These are phyloP conservation scores for Ramaria sp. DNA, from an alignment of 768 basidiomycete species.

Conservation along the genomic window DNA sequence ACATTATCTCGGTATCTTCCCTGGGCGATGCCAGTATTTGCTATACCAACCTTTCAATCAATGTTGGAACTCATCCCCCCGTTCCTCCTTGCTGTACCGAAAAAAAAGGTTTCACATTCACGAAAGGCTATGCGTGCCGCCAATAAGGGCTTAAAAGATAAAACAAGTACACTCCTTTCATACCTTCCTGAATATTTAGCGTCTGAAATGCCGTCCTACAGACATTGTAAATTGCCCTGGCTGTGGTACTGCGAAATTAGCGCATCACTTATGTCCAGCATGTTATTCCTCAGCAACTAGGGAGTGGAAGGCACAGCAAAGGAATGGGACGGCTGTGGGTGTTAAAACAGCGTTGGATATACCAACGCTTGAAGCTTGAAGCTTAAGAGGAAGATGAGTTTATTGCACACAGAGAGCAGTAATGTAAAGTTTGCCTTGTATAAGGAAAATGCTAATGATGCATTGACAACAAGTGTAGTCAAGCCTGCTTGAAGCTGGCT, in stretches of 20 bases:
- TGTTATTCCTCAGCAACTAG: conserved; percentile 68
- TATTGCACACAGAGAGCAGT: neutral
- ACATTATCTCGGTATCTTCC: conserved; percentile 7
- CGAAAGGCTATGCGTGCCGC: conserved; percentile 91
- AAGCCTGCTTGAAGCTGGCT: no score
- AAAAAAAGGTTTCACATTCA: conserved; percentile 88
- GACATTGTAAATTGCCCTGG: conserved; percentile 88
- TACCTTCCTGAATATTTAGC: conserved; percentile 3
- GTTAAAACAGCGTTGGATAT: neutral
- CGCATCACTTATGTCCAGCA: conserved; percentile 74
- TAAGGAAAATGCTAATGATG: neutral
- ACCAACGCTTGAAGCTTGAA: neutral
- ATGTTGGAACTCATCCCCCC: conserved; percentile 74
- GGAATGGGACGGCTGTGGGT: neutral
- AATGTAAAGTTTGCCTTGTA: neutral
- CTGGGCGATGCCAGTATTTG: conserved; percentile 21
- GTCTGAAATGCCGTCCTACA: conserved; percentile 21
- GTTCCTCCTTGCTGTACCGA: conserved; percentile 86
- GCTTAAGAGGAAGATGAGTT: neutral
- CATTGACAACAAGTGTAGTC: neutral
- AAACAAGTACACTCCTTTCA: conserved; percentile 51
- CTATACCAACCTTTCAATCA: conserved; percentile 31
- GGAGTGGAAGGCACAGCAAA: conserved; percentile 41
- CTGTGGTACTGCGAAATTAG: conserved; percentile 80
- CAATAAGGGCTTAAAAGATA: conserved; percentile 92